Percentiles rank a stretch among this genome's conserved stretches.
Evolutionary conservation across 257 asterid species (phyloP).

Genomic region (Phtheirospermum japonicum): DNA sequence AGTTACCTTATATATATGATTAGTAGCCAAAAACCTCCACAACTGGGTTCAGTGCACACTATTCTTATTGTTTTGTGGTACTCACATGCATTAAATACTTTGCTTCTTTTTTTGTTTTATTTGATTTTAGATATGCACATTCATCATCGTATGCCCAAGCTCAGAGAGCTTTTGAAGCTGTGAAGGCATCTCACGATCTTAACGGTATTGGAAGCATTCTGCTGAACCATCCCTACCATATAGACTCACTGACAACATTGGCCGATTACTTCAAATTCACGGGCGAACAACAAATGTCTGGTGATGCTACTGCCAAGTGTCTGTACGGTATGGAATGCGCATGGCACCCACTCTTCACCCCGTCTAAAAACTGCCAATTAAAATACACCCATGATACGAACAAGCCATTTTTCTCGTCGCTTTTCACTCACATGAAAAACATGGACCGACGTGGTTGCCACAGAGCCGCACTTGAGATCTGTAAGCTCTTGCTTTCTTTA

Average conservation of each 20-base stretch:
- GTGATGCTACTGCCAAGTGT: conserved; percentile 77
- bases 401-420: conserved; percentile 75
- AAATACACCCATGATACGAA: conserved; percentile 68
- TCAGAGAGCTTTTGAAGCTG: conserved; percentile 86
- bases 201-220: conserved; percentile 78
- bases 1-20: too few relatives aligned
- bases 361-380: conserved; percentile 60
- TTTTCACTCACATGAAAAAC: conserved; percentile 79
- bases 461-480: conserved; percentile 88
- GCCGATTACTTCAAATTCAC: conserved; percentile 87
- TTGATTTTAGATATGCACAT: conserved; percentile 49
- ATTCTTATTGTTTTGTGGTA: too few relatives aligned
- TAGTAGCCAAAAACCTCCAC: too few relatives aligned
- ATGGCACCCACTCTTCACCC: conserved; percentile 84
- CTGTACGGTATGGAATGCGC: conserved; percentile 91
- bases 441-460: conserved; percentile 98
- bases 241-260: conserved; percentile 78
- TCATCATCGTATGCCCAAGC: conserved; percentile 79
- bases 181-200: conserved; percentile 80
- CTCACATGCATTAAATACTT: neutral
- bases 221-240: conserved; percentile 77
- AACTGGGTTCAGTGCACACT: too few relatives aligned
- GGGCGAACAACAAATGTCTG: conserved; percentile 93
- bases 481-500: conserved; percentile 79
- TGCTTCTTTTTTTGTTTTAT: neutral